phyloP scores from a whole-genome alignment of 208 protist species.

The Angomonas ambiguus region DNA sequence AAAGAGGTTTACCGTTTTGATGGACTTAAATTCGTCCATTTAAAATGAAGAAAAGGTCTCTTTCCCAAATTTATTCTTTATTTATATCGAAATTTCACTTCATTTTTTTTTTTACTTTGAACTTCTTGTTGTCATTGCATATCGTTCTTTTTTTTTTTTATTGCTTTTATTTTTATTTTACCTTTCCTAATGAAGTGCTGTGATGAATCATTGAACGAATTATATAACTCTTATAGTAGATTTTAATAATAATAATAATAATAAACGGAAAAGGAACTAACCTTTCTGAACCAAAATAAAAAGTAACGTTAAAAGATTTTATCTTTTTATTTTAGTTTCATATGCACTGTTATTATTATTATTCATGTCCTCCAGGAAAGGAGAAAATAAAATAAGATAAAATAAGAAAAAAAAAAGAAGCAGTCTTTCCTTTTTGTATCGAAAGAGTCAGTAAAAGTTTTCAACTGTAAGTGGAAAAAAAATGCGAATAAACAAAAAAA shows the following conservation, averaged over 20 bases:
- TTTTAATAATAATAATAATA: neutral
- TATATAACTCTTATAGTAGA: neutral
- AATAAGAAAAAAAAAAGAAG: neutral
- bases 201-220: neutral
- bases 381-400: neutral
- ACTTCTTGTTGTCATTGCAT: neutral
- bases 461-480: neutral
- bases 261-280: too few species aligned
- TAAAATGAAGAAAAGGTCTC: neutral
- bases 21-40: too few species aligned
- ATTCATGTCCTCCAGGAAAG: too few species aligned
- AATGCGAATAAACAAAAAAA: neutral
- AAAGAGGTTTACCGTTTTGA: too few species aligned
- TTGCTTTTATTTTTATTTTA: conserved; percentile 4
- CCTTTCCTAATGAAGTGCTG: neutral
- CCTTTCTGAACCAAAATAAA: too few species aligned
- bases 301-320: too few species aligned
- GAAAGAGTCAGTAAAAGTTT: too few species aligned
- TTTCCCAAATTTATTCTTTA: neutral
- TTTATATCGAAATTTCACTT: neutral
- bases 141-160: neutral
- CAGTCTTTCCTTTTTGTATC: neutral
- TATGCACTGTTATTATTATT: too few species aligned
- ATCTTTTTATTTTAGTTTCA: too few species aligned
- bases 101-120: conserved; percentile 8